Base-by-base conservation (phyloP, 306 rosid genomes). In the Gastrolobium villosum region DNA sequence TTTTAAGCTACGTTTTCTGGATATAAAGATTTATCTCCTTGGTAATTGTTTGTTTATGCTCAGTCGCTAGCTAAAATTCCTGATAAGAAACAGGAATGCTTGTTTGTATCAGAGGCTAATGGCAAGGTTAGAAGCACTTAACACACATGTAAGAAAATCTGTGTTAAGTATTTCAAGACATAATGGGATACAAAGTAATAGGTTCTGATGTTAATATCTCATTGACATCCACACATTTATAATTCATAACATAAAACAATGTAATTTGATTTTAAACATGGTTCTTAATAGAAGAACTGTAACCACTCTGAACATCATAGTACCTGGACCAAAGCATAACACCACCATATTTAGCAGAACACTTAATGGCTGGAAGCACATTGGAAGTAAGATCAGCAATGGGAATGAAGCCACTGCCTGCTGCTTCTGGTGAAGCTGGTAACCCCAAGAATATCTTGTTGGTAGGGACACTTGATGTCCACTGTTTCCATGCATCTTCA, bases 311-410 rank as follows among this genome's bases (percentile, higher is more conserved):
- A 65, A 11, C 72, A 81, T 85, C 88, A 74, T 81, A 79, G n/a
- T 73, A 85, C 81, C 81, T 81, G 11, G 86, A 85, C 81, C 86
- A 85, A 61, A 85, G 32, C 88, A 68, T 81, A 39, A 85, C 75
- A n/a, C 84, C 86, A 5, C 86, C 84, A 39, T 81, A 78, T 55
- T 85, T 81, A 5, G 84, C 48, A 39, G 81, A 85, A n/a, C 9
- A 15, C 75, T 76, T 84, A 34, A 84, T 72, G 30, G 68, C 46
- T n/a, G 88, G 83, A 72, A 84, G 88, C 82, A 85, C 88, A 3
- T 32, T 72, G 32, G 83, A 85, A 61, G 49, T 62, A 44, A 81
- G 86, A 67, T 81, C 79, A 44, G 59, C 3, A 7, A 81, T 63
- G n/a, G 85, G 48, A 61, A 81, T 32, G 39, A 85, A 81, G 6